A percentile compares a stretch with the other conserved stretches of the same genome.
Evolutionary conservation across 2,329 filamentous ascomycete genomes (phyloP).

Genomic region (Alternaria infectoria): DNA sequence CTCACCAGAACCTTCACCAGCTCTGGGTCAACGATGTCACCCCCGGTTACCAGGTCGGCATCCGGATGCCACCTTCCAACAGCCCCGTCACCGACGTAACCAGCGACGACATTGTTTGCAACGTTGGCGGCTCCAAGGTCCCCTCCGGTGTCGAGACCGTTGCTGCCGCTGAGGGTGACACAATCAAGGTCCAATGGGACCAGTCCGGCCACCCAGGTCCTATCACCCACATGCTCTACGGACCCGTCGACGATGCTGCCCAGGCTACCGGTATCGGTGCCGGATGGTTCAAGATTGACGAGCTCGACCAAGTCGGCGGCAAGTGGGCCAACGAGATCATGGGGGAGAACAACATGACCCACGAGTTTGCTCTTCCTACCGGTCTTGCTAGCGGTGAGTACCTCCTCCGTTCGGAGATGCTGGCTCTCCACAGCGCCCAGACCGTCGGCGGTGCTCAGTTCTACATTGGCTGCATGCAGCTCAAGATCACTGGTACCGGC

Average conservation of each 20-base stretch:
- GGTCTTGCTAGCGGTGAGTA: constrained; percentile 49
- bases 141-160: constrained; percentile 37
- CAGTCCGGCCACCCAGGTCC: constrained; percentile 43
- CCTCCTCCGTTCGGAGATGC: constrained; percentile 54
- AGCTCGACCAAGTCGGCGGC: constrained; percentile 34
- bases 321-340: constrained; percentile 47
- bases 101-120: constrained; percentile 44
- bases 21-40: constrained; percentile 40
- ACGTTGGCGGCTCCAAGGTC: constrained; percentile 37
- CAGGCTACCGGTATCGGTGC: constrained; percentile 39
- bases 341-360: constrained; percentile 46
- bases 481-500: constrained; percentile 52
- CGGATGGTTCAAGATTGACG: constrained; percentile 49
- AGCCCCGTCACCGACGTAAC: constrained; percentile 43
- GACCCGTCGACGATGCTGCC: constrained; percentile 62
- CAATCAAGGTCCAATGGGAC: constrained; percentile 44
- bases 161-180: constrained; percentile 36
- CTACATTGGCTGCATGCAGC: constrained; percentile 50
- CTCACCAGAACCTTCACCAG: constrained; percentile 43
- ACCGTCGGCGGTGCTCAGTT: constrained; percentile 51
- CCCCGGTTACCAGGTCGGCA: constrained; percentile 40
- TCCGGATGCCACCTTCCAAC: constrained; percentile 45
- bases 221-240: constrained; percentile 45
- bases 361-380: constrained; percentile 48
- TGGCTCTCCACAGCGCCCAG: constrained; percentile 52